A percentile compares a stretch with the other conserved stretches of the same genome.
phyloP scores from a whole-genome alignment of 345 rosid species.

The Pugionium dolabratum region DNA sequence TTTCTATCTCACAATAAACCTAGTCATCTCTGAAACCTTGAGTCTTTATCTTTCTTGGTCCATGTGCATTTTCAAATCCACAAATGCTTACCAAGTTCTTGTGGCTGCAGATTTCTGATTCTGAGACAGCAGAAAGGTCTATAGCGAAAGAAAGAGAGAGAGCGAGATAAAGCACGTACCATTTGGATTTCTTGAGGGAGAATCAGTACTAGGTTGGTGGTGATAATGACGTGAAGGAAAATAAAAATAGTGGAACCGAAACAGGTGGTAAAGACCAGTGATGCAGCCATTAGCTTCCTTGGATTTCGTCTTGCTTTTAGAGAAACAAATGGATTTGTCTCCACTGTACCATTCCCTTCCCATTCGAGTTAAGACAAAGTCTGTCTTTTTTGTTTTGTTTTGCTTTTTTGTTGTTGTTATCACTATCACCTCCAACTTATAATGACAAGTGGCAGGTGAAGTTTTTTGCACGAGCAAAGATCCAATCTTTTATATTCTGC shows the following conservation, averaged over 20 bases:
- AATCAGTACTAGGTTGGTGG: conserved; percentile 29
- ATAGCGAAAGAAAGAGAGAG: neutral
- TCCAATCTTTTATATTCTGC: no score
- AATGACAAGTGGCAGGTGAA: no score
- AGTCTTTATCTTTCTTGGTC: neutral
- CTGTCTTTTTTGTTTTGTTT: no score
- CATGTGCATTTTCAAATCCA: conserved; percentile 7
- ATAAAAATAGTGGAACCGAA: conserved; percentile 66
- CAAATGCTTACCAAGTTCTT: conserved; percentile 7
- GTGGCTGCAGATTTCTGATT: neutral
- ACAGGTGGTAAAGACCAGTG: conserved; percentile 68
- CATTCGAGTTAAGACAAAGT: conserved; percentile 37
- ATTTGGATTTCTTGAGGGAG: conserved; percentile 35
- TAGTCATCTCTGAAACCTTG: neutral
- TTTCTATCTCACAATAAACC: conserved; percentile 1
- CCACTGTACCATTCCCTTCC: conserved; percentile 52
- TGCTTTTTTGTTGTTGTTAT: no score
- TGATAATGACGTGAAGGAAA: conserved; percentile 44
- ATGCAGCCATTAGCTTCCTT: conserved; percentile 56
- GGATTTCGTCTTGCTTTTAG: neutral
- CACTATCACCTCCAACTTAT: neutral
- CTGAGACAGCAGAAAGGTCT: conserved; percentile 6
- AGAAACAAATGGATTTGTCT: conserved; percentile 27
- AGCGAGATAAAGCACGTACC: conserved; percentile 10
- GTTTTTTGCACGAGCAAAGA: no score